Evolutionary conservation across 352 stramenopile genomes (phyloP), one percentile per base, ranked within the genome.

Genomic region (Globisporangium lucens): DNA sequence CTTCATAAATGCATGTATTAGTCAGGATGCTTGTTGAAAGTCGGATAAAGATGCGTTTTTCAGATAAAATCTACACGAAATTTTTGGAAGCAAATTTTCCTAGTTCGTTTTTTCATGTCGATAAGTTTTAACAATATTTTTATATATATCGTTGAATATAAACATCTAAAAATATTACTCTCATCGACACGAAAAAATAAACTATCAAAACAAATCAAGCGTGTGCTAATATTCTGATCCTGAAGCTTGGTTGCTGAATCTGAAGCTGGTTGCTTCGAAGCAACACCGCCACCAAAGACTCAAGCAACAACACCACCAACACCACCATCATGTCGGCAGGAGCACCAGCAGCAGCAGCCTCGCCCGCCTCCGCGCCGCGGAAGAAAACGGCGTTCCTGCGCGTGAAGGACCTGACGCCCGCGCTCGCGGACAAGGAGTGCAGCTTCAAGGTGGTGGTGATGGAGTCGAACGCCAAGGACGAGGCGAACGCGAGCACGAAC

Each of bases 401-500:
- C 57, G 64, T 94, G 22, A 93, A 92, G 77, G 87, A 94, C n/a
- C 66, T 94, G 49, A 77, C 73, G 27, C 87, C 87, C 9, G 63
- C 74, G 24, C 73, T 91, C 60, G 68, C 61, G 20, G 76, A 80
- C 24, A 91, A 90, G 66, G 87, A 94, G 53, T 73, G 77, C 60
- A 88, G 81, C 58, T 70, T 91, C 46, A 94, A 96, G 75, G 85
- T 72, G 12, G 85, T 96, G 43, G 85, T 91, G 62, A 80, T 96
- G 75, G 89, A 96, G 67, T 86, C 72, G 53, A 93, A 93, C 69
- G 78, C 80, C 65, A 94, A 93, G 74, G 87, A 94, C 64, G 87
- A 96, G 51, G 70, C 72, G 30, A 88, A 90, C 60, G 62, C 73
- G 29, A 91, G 82, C 69, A 85, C 79, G 43, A 94, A 94, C 75